Conservation (phyloP, 2,329 filamentous ascomycete genomes). For the Nothophaeocryptopus gaeumannii region DNA sequence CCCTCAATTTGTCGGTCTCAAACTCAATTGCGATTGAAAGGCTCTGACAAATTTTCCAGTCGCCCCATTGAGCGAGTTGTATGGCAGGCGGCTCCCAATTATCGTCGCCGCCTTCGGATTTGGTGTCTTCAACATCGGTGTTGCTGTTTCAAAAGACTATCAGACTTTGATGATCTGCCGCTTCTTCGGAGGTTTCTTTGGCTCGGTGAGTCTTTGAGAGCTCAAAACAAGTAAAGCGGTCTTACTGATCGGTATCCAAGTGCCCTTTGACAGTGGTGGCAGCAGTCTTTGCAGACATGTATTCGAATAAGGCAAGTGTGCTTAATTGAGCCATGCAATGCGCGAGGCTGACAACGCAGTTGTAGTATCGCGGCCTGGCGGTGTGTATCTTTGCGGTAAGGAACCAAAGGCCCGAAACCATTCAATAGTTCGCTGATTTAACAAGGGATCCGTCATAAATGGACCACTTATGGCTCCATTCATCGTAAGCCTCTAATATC, state of each 20-base stretch:
- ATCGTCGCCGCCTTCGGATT: constrained; percentile 44
- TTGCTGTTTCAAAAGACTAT: constrained; percentile 41
- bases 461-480: constrained; percentile 45
- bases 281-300: constrained; percentile 47
- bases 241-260: constrained; percentile 23
- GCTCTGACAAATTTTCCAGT: neutral
- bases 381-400: constrained; percentile 36
- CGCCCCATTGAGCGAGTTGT: constrained; percentile 47
- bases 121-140: constrained; percentile 48
- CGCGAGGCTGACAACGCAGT: neutral
- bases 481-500: constrained; percentile 23
- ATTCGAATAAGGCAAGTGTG: constrained; percentile 26
- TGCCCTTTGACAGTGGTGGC: constrained; percentile 44
- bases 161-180: constrained; percentile 31
- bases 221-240: too few relatives aligned
- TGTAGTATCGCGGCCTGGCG: constrained; percentile 37
- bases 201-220: too few relatives aligned
- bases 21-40: too few relatives aligned
- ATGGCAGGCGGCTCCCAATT: constrained; percentile 45
- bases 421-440: too few relatives aligned
- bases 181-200: constrained; percentile 42
- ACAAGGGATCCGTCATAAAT: constrained; percentile 34
- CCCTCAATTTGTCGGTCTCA: constrained; percentile 30
- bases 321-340: neutral
- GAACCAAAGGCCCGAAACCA: too few relatives aligned